Percentiles rank a stretch among this genome's conserved stretches.
Conservation (phyloP, 2,329 filamentous ascomycete genomes). For the Clathrospora elynae region DNA sequence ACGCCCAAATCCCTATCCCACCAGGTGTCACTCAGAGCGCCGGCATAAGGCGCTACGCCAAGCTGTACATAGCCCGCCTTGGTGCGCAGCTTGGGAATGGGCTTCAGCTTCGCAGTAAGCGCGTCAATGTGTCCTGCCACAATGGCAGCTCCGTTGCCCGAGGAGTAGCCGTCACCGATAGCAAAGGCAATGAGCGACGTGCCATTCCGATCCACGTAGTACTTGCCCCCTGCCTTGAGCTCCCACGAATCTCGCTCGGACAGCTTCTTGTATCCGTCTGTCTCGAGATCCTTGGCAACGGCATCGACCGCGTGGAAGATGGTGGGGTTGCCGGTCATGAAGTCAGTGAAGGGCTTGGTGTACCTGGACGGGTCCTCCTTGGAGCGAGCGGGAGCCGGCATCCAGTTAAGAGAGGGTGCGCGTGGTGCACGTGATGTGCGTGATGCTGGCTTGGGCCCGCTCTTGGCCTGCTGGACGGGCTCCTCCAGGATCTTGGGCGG, state of each 20-base stretch:
- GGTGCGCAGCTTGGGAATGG: constrained; percentile 80
- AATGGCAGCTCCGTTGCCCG: constrained; percentile 85
- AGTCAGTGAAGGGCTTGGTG: constrained; percentile 82
- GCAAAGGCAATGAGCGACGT: constrained; percentile 85
- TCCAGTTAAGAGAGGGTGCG: constrained; percentile 26
- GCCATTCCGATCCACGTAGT: constrained; percentile 85
- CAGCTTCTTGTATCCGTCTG: constrained; percentile 77
- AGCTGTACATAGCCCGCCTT: constrained; percentile 87
- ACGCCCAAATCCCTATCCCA: constrained; percentile 95
- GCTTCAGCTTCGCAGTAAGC: constrained; percentile 87
- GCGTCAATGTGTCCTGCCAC: constrained; percentile 93
- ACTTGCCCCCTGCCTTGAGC: constrained; percentile 80
- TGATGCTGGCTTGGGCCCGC: constrained; percentile 1
- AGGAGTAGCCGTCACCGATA: constrained; percentile 77
- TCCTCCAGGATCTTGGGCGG: constrained; percentile 46
- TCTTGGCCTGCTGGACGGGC: constrained; percentile 11
- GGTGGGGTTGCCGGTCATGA: constrained; percentile 88
- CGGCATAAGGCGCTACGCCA: constrained; percentile 90
- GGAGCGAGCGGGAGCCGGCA: constrained; percentile 19
- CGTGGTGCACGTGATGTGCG: not conserved
- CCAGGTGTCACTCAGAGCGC: constrained; percentile 86
- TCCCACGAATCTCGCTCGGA: constrained; percentile 82
- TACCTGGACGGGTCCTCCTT: constrained; percentile 56
- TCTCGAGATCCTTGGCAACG: constrained; percentile 73
- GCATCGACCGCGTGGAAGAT: constrained; percentile 87